Conservation (phyloP, 768 basidiomycete species). For the Phanerochaete carnosa region DNA sequence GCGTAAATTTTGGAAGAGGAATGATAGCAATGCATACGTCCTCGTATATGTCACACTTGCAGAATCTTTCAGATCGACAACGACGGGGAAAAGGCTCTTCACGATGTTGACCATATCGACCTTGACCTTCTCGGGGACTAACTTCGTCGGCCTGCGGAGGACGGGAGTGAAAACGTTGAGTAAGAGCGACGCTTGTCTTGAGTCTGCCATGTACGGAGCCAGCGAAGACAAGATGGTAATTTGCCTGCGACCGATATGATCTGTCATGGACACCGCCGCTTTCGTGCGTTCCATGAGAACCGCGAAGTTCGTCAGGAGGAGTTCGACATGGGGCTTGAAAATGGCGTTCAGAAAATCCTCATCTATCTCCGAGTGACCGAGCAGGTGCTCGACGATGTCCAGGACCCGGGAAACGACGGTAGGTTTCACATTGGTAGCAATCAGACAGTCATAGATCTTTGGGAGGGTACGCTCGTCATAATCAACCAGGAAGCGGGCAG, state of each 20-base stretch:
- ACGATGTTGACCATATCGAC: slow-evolving; percentile 74
- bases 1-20: slow-evolving; percentile 74
- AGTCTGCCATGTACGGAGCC: slow-evolving; percentile 68
- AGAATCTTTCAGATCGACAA: slow-evolving; percentile 55
- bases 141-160: slow-evolving; percentile 69
- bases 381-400: slow-evolving; percentile 77
- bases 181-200: slow-evolving; percentile 68
- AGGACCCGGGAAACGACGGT: slow-evolving; percentile 76
- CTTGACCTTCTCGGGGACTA: slow-evolving; percentile 86
- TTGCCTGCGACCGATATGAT: slow-evolving; percentile 75
- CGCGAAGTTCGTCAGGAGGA: slow-evolving; percentile 70
- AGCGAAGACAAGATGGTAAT: slow-evolving; percentile 78
- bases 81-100: slow-evolving; percentile 59
- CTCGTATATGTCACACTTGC: slow-evolving; percentile 42
- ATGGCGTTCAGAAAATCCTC: slow-evolving; percentile 46
- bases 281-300: slow-evolving; percentile 63
- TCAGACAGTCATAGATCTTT: slow-evolving; percentile 78
- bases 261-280: slow-evolving; percentile 44
- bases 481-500: slow-evolving; percentile 61
- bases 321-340: slow-evolving; percentile 66
- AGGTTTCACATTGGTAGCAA: slow-evolving; percentile 84
- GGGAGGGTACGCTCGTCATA: slow-evolving; percentile 69
- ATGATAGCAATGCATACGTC: slow-evolving; percentile 65
- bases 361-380: slow-evolving; percentile 52
- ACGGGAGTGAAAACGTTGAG: slow-evolving; percentile 74